Base-by-base conservation (phyloP, 768 basidiomycete species). In the Tremella mesenterica region DNA sequence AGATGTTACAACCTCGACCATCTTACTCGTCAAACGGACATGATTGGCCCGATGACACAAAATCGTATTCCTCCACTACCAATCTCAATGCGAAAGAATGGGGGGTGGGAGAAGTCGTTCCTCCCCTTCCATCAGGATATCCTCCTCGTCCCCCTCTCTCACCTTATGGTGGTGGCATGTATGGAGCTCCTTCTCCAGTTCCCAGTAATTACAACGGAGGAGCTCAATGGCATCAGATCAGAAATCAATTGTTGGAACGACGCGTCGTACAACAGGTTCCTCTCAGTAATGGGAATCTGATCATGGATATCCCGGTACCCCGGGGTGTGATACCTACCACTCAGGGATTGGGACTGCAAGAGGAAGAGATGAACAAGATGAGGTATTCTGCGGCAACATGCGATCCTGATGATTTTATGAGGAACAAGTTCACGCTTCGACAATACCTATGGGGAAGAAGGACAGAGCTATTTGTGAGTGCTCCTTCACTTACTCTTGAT, bases 261-360 rank as follows among this genome's bases (percentile, higher is more conserved):
- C 52, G 64, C 20, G 64, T 69, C 36, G 58, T 70, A 53, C 64
- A 68, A 58, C 84, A 88, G 60, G 84, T 91, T 55, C 82, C 83
- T 62, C 81, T 91, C 31, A 78, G 82, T 69, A 77, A 87, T 51
- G 88, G 88, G 33, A 91, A 91, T 72, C 75, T 91, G 43, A 85
- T 91, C 18, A 79, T 90, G 53, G 88, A 91, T 67, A 81, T 88
- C 44, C 81, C 79, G 25, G 88, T 88, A 2, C 88, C 88, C 2
- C 79, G 80, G 39, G 81, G 83, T 59, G 88, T 90, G 64, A 73
- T 88, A 27, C 86, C 86, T 4, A 56, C 56, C 23, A 53, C 57
- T n/a, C 53, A 52, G 31, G 64, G 64, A 1, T 44, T 66, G 34
- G 62, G 60, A 7, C 13, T 50, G 30, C 57, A 62, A 38, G 73